phyloP scores from a whole-genome alignment of 75 land plant species.

The Adiantum capillusveneris region DNA sequence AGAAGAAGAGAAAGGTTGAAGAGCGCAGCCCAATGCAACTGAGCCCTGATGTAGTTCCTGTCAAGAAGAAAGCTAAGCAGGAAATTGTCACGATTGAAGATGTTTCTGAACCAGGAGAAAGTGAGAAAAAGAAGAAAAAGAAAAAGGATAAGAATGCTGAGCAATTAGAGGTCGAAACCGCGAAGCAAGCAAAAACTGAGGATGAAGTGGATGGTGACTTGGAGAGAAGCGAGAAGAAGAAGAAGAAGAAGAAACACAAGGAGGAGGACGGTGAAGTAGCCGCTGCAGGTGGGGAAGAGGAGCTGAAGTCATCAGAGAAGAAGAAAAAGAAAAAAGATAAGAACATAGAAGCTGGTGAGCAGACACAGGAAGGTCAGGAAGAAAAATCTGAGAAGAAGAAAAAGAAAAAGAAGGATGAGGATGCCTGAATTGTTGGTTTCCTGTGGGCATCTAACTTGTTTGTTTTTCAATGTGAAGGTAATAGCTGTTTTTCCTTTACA shows the following conservation, averaged over 20 bases:
- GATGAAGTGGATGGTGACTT: conserved; percentile 25
- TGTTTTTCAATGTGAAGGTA: no score
- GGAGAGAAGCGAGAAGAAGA: conserved; percentile 41
- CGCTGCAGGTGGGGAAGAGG: conserved; percentile 8
- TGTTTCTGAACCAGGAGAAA: not conserved
- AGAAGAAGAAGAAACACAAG: conserved; percentile 18
- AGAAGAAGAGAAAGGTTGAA: conserved; percentile 26
- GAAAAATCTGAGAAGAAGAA: conserved; percentile 18
- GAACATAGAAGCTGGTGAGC: conserved; percentile 16
- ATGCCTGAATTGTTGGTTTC: conserved; percentile 2
- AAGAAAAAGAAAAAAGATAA: conserved; percentile 44
- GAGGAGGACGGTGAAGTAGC: conserved; percentile 15
- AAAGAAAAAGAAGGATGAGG: conserved; percentile 25
- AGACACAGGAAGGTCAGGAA: not conserved
- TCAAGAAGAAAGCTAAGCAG: conserved; percentile 32
- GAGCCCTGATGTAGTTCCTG: conserved; percentile 15
- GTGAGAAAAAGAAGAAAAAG: conserved; percentile 10
- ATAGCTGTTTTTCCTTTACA: no score
- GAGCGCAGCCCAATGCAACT: conserved; percentile 11
- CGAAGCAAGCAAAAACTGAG: conserved; percentile 14
- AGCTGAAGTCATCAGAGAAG: conserved; percentile 18
- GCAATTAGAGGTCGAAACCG: conserved; percentile 21
- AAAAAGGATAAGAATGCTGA: conserved; percentile 41
- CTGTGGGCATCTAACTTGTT: no score
- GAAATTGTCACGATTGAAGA: conserved; percentile 14